Evolutionary conservation across 139 green algal genomes (phyloP), one percentile per base, ranked within the genome.

Genomic region (Chlorella sp.): DNA sequence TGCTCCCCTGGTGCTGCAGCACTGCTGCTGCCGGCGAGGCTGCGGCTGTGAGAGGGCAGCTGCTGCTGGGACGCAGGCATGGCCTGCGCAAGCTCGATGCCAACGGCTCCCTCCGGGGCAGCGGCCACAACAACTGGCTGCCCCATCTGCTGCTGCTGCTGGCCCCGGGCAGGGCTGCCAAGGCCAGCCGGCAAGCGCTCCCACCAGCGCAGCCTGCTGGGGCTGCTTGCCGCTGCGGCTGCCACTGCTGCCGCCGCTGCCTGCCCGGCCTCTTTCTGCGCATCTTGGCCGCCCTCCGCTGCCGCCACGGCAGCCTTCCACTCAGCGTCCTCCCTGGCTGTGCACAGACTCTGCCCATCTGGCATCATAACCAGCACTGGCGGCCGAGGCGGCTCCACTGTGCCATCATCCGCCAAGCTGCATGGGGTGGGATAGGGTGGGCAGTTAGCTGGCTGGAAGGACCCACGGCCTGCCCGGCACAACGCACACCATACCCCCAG

Each of bases 281-380:
- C 40, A 40, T 36, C 9, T 0, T 73, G 41, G 17, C 11, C 77
- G 9, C 7, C 13, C 40, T 58, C 40, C 3, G 77, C 77, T 62
- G 77, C 77, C 40, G 17, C 40, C 40, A 74, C 2, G 11, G 79
- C 79, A 20, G 43, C 65, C 11, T 46, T 46, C 64, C 64, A 84
- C 32, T 84, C 79, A 8, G 64, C 44, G 19, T 84, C 79, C 64
- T 67, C 62, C 3, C 64, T 36, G n/a, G 79, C 79, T 0, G 79
- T 84, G 79, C 79, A 84, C n/a, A 84, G 46, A 1, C 43, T 14
- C 32, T 48, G 17, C 0, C 73, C 73, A 28, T 76, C 79, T 0
- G 79, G 79, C 64, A 64, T 46, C 38, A 84, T 19, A 46, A 84
- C 64, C 32, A 84, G 64, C 32, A 76, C n/a, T 0, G 79, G 79